Conservation (phyloP, 345 rosid genomes). For the Psidium guajava region DNA sequence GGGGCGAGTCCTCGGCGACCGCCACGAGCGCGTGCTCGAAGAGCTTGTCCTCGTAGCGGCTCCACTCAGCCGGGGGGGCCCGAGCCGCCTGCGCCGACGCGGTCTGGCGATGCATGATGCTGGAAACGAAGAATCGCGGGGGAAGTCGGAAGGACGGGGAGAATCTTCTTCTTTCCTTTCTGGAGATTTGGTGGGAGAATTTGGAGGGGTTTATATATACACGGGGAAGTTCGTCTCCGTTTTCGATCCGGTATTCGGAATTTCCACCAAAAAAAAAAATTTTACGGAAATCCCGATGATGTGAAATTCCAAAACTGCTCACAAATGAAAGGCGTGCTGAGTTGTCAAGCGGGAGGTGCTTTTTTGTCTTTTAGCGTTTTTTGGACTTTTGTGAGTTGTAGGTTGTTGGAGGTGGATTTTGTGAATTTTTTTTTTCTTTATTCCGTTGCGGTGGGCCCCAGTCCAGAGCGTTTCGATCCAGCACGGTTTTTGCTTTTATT, state of each 20-base stretch:
- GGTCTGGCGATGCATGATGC: not conserved
- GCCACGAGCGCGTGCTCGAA: conserved; percentile 55
- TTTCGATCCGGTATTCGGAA: not conserved
- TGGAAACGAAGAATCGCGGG: not conserved
- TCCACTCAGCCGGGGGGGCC: conserved; percentile 21
- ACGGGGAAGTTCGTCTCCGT: not conserved
- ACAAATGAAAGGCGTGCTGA: not conserved
- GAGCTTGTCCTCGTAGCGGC: conserved; percentile 50
- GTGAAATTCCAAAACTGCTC: not conserved
- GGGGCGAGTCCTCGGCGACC: conserved; percentile 38
- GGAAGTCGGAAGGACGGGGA: not conserved
- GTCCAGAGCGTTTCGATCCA: not conserved
- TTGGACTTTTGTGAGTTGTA: not conserved
- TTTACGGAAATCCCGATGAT: not conserved
- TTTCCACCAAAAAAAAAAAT: not conserved
- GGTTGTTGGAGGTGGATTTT: not conserved
- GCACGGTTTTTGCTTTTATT: conserved; percentile 17
- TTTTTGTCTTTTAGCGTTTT: not conserved
- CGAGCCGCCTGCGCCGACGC: not conserved
- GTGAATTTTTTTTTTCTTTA: no score
- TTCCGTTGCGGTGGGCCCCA: no score
- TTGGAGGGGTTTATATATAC: not conserved
- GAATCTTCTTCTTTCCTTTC: not conserved
- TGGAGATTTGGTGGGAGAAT: conserved; percentile 13
- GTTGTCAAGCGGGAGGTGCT: not conserved